Evolutionary conservation across 2,329 filamentous ascomycete genomes (phyloP).

Genomic region (Rhexocercosporidium sp.): DNA sequence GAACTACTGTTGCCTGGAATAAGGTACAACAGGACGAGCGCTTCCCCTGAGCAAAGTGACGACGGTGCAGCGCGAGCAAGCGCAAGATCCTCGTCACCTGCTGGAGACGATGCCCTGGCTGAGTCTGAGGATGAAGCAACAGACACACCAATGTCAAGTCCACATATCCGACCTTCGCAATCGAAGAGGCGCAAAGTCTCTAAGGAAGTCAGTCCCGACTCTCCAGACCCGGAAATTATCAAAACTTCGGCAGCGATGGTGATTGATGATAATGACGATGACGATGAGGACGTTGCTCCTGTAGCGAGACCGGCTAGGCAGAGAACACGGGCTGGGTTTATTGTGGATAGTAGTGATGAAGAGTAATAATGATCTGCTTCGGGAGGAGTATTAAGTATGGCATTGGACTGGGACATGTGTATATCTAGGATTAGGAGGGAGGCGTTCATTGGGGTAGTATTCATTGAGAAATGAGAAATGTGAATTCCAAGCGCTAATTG

Average conservation of each 20-base stretch:
- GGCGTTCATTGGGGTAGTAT: not conserved
- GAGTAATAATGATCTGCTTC: slow-evolving; percentile 34
- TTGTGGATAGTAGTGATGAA: slow-evolving; percentile 63
- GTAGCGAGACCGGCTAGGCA: slow-evolving; percentile 39
- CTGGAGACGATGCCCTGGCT: slow-evolving; percentile 32
- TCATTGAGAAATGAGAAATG: slow-evolving; percentile 8
- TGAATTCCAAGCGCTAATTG: not conserved
- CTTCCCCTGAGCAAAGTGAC: slow-evolving; percentile 37
- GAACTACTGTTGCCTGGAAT: slow-evolving; percentile 17
- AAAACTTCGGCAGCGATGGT: slow-evolving; percentile 11
- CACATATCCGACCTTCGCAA: slow-evolving; percentile 40
- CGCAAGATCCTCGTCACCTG: slow-evolving; percentile 35
- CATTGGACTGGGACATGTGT: not conserved
- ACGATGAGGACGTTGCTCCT: slow-evolving; percentile 50
- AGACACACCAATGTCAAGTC: slow-evolving; percentile 49
- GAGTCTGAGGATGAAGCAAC: slow-evolving; percentile 44
- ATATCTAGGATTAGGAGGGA: not conserved
- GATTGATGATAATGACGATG: slow-evolving; percentile 42
- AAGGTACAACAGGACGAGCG: slow-evolving; percentile 25
- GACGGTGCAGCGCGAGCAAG: slow-evolving; percentile 36
- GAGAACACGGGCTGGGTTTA: slow-evolving; percentile 58
- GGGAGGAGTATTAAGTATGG: slow-evolving; percentile 13
- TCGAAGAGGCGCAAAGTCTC: slow-evolving; percentile 47
- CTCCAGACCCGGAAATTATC: slow-evolving; percentile 23
- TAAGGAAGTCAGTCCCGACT: slow-evolving; percentile 40